Base-by-base conservation (phyloP, 768 basidiomycete genomes). In the Boletus subcaerulescens region DNA sequence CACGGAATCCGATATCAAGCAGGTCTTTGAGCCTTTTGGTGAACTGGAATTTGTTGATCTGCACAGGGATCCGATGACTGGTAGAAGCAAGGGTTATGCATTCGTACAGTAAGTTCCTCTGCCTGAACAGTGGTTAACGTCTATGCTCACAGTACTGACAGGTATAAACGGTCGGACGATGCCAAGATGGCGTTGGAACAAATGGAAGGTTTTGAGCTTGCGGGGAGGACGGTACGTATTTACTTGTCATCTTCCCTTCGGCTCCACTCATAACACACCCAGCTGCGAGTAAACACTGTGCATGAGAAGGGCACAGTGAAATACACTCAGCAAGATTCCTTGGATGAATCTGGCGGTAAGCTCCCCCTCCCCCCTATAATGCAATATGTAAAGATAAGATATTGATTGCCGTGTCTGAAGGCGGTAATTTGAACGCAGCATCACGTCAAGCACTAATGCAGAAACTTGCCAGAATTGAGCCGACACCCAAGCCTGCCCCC, bases 391-490 rank as follows among this genome's bases (percentile, higher is more conserved):
- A 18, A 24, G 32, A 55, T 31, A n/a, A n/a, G 48, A 10, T 45
- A 5, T 41, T 67, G 18, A 67, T 51, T 55, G n/a, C 24, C 48
- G 38, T 35, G 42, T 35, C 18, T 56, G 2, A 67, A 95, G 93
- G 90, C 74, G 91, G 91, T 91, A 93, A 93, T 82, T 84, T 97
- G 80, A 97, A 97, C 79, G 91, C 91, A 80, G 91, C 91, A 68
- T 93, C 93, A 70, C 91, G 97, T 76, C 94, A 97, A 80, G 92
- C 93, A 73, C 92, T 99, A 79, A 99, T 99, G 97, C 93, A 95
- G 77, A 99, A 98, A 86, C 91, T 99, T 83, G 94, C 97, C 73
- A 93, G 97, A 79, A 91, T 85, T 75, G 90, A 92, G 65, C 77
- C 82, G 43, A 72, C 85, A 47, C 73, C 81, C 47, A 78, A 76